Conservation (phyloP, 2,329 filamentous ascomycete genomes). For the Xylariaceae sp. region DNA sequence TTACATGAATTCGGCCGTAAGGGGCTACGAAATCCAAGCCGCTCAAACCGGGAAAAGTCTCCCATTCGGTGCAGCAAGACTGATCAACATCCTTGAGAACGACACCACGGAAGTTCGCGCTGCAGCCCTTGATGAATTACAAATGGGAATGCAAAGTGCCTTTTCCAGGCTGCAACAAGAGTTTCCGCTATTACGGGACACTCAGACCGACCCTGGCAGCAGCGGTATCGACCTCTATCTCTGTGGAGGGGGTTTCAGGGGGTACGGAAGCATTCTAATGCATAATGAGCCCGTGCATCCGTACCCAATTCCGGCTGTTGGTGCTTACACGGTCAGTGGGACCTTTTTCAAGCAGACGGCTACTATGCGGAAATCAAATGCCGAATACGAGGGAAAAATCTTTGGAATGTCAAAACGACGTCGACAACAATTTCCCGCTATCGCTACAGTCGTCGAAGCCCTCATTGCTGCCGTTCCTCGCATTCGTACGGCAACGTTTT, state of each 20-base stretch:
- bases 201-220: slow-evolving; percentile 30
- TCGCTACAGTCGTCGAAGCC: slow-evolving; percentile 73
- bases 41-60: slow-evolving; percentile 54
- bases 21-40: slow-evolving; percentile 49
- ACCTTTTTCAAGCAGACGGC: slow-evolving; percentile 54
- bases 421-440: slow-evolving; percentile 77
- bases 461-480: slow-evolving; percentile 65
- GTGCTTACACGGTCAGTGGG: slow-evolving; percentile 66
- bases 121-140: slow-evolving; percentile 52
- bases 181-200: slow-evolving; percentile 50
- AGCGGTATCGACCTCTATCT: slow-evolving; percentile 70
- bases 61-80: slow-evolving; percentile 57
- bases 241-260: slow-evolving; percentile 84
- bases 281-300: slow-evolving; percentile 66
- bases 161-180: slow-evolving; percentile 49
- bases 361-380: slow-evolving; percentile 50
- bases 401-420: slow-evolving; percentile 78
- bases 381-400: slow-evolving; percentile 50
- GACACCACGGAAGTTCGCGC: slow-evolving; percentile 39
- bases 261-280: slow-evolving; percentile 88
- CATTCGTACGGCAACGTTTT: slow-evolving; percentile 74
- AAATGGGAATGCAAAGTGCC: slow-evolving; percentile 53
- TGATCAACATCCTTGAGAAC: slow-evolving; percentile 48
- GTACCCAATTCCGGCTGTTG: slow-evolving; percentile 80
- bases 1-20: slow-evolving; percentile 50